A percentile compares a stretch with the other conserved stretches of the same genome.
phyloP scores from a whole-genome alignment of 768 basidiomycete species.

The Rhodosporidiobolus sp. region DNA sequence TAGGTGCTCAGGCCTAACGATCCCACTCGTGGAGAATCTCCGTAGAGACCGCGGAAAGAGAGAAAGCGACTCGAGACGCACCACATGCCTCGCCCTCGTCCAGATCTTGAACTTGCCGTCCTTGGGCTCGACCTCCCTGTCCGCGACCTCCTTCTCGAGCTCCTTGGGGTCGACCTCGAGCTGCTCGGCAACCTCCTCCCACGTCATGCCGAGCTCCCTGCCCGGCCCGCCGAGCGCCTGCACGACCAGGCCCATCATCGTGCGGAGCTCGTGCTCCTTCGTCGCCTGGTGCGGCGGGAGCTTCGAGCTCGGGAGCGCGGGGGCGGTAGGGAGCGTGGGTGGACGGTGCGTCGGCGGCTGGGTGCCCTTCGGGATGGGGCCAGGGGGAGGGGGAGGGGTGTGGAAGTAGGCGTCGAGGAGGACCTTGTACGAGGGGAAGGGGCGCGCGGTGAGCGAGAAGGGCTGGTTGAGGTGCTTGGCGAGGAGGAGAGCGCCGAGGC shows the following conservation, averaged over 20 bases:
- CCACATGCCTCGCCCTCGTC: slow-evolving; percentile 74
- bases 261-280: slow-evolving; percentile 62
- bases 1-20: too few species aligned
- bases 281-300: slow-evolving; percentile 50
- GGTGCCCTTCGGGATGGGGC: slow-evolving; percentile 17
- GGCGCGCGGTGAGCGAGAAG: slow-evolving; percentile 1
- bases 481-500: slow-evolving; percentile 72
- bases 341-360: slow-evolving; percentile 25
- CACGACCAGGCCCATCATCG: slow-evolving; percentile 61
- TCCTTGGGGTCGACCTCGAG: slow-evolving; percentile 56
- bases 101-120: slow-evolving; percentile 65
- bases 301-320: slow-evolving; percentile 11
- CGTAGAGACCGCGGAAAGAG: not conserved
- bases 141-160: slow-evolving; percentile 51
- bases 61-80: slow-evolving; percentile 15
- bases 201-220: slow-evolving; percentile 53
- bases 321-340: slow-evolving; percentile 32
- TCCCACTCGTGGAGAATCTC: too few species aligned
- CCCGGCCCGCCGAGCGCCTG: slow-evolving; percentile 51
- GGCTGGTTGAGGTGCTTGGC: slow-evolving; percentile 56
- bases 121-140: slow-evolving; percentile 57
- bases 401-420: slow-evolving; percentile 41
- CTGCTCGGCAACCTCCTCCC: slow-evolving; percentile 49
- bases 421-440: slow-evolving; percentile 34
- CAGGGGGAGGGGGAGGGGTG: slow-evolving; percentile 16